Conservation (phyloP, 495 filamentous ascomycete species). For the Aspergillus biplanus region DNA sequence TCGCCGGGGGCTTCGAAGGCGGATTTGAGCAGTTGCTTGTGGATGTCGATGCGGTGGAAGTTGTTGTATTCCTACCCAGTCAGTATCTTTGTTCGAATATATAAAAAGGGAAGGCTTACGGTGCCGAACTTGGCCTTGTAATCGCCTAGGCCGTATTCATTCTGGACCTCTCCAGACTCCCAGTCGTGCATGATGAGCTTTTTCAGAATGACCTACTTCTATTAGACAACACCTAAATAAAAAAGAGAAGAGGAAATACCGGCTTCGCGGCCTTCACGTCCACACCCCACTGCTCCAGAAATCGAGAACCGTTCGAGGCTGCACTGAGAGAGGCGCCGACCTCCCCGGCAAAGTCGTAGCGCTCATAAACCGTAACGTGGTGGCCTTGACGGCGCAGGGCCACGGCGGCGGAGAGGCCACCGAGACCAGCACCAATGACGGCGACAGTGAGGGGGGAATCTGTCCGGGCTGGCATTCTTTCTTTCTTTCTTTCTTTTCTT, state of each 20-base stretch:
- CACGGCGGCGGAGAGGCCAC: constrained; percentile 57
- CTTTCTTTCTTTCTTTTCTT: not conserved
- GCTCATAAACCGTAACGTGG: constrained; percentile 45
- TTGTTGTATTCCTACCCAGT: constrained; percentile 34
- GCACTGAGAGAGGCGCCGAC: constrained; percentile 35
- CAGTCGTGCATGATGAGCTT: constrained; percentile 39
- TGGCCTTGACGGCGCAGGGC: constrained; percentile 56
- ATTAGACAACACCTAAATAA: not conserved
- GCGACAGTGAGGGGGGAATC: constrained; percentile 25
- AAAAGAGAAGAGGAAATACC: constrained; percentile 1
- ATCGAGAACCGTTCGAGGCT: constrained; percentile 32
- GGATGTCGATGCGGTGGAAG: constrained; percentile 38
- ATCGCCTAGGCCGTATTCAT: constrained; percentile 31
- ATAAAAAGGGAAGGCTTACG: no score
- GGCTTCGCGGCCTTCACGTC: constrained; percentile 34
- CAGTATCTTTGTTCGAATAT: no score
- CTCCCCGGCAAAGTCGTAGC: constrained; percentile 36
- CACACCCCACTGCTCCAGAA: constrained; percentile 35
- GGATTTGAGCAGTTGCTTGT: constrained; percentile 32
- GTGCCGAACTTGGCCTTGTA: constrained; percentile 36
- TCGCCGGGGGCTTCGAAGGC: constrained; percentile 30
- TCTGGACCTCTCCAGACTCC: constrained; percentile 30
- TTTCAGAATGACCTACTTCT: constrained; percentile 29
- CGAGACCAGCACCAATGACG: constrained; percentile 59
- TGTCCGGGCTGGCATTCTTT: constrained; percentile 15